Conservation (phyloP, 495 filamentous ascomycete species). For the Platismatia glauca region DNA sequence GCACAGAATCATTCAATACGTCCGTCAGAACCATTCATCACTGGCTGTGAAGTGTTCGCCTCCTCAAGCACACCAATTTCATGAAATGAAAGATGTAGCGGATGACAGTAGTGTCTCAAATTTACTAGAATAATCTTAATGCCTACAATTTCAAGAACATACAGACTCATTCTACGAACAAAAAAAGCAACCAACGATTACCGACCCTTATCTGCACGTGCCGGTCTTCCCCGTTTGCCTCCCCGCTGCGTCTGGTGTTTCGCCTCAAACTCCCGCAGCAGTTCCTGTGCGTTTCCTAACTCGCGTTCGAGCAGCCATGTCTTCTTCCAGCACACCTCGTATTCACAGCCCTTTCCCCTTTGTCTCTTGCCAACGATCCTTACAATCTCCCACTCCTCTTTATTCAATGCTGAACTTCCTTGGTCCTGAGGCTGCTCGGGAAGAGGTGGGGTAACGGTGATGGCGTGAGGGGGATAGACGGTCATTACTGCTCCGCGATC, state of each 20-base stretch:
- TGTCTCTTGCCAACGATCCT: too few species aligned
- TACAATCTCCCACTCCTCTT: constrained; percentile 4
- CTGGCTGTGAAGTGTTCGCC: neutral
- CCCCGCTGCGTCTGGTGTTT: constrained; percentile 11
- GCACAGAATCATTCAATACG: neutral
- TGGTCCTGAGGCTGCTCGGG: too few species aligned
- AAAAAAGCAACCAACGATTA: constrained; percentile 10
- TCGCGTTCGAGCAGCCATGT: constrained; percentile 9
- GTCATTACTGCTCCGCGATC: constrained; percentile 1
- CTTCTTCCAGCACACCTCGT: constrained; percentile 5
- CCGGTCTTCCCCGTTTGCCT: constrained; percentile 9
- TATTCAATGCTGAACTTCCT: neutral
- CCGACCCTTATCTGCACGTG: neutral
- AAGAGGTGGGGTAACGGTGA: constrained; percentile 5
- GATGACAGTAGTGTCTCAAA: neutral
- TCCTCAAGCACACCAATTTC: neutral
- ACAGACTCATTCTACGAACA: neutral
- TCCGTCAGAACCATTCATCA: neutral
- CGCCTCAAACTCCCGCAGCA: constrained; percentile 13
- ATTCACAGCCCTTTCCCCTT: constrained; percentile 11
- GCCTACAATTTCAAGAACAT: neutral
- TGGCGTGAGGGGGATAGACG: constrained; percentile 1
- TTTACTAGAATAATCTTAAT: neutral
- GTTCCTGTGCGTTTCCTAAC: constrained; percentile 2
- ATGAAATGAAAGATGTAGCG: neutral